Percentiles rank a stretch among this genome's conserved stretches.
These are phyloP conservation scores for Arthrobotrys sphaeroides DNA, from an alignment of 2,329 filamentous ascomycete genomes.

Conservation along the genomic window DNA sequence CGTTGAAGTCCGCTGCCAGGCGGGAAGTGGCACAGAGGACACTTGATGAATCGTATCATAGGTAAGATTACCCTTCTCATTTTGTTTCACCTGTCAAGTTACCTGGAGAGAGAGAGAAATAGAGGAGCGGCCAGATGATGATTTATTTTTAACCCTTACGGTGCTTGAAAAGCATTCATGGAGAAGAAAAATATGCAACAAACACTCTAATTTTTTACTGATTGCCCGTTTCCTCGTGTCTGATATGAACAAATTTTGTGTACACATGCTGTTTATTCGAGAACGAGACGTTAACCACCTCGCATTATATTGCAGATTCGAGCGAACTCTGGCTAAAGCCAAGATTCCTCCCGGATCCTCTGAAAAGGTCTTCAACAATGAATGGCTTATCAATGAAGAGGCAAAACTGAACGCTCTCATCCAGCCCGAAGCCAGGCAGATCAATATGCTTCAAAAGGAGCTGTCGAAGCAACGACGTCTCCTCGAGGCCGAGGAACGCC, in stretches of 20 bases:
- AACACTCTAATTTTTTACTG: constrained; percentile 56
- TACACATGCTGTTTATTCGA: neutral
- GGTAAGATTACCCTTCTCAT: constrained; percentile 36
- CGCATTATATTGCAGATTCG: constrained; percentile 50
- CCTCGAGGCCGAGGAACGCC: constrained; percentile 54
- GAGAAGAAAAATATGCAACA: constrained; percentile 53
- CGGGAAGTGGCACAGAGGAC: constrained; percentile 55
- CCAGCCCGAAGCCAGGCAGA: constrained; percentile 55
- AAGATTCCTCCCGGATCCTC: constrained; percentile 54
- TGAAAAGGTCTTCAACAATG: constrained; percentile 57
- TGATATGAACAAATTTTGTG: neutral
- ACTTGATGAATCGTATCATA: constrained; percentile 49
- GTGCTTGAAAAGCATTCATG: constrained; percentile 35
- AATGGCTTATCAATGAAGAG: constrained; percentile 56
- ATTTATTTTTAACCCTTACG: constrained; percentile 55
- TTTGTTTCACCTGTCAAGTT: neutral
- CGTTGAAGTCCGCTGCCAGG: constrained; percentile 42
- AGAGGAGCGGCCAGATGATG: constrained; percentile 40
- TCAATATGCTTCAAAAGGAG: constrained; percentile 55
- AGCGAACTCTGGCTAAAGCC: constrained; percentile 52
- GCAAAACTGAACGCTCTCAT: constrained; percentile 55
- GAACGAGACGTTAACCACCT: neutral
- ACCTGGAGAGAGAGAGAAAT: neutral
- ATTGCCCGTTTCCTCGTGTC: constrained; percentile 10
- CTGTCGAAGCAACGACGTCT: constrained; percentile 54